Evolutionary conservation across 352 stramenopile species (phyloP), one percentile per base, ranked within the genome.

Genomic region (Blastocystis sp.): DNA sequence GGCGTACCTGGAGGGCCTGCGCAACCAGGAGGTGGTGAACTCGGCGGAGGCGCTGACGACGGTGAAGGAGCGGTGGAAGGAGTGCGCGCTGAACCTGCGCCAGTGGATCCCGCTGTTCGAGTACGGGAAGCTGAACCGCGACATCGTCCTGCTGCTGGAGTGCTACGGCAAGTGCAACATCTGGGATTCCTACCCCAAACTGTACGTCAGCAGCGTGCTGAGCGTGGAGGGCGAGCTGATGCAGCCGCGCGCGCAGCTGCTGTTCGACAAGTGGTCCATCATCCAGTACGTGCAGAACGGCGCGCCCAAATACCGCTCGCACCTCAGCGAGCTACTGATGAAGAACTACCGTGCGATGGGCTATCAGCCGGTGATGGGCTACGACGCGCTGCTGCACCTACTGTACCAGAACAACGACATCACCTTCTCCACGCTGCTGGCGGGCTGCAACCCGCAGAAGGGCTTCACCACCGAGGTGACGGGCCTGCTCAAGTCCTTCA

Each of bases 11-110:
- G 52, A 81, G 41, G 71, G 71, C 19, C 56, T 81, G 43, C 52
- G 71, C 19, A 81, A 81, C 56, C 71, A 66, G 38, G 62, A 61
- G 11, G 40, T 81, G 52, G 52, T 81, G 19, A 53, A 61, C 11
- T 66, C 19, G n/a, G 5, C 34, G 11, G 71, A 81, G 17, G 71
- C 71, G 23, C 56, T 81, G 59, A n/a, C 14, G 17, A 81, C 41
- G 34, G 19, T 81, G 71, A 21, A 81, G 59, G 71, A 65, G n/a
- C 71, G 71, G 9, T 81, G 71, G 71, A 81, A 81, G 56, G 71
- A 81, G 17, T 81, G 71, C 41, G 71, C 71, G 48, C 48, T 34
- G 17, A 81, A 81, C 28, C 71, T 81, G 28, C 14, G 34, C 11
- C 21, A 66, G 56, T 81, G 52, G 45, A 64, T 66, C 17, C 17